Conservation (phyloP, 345 rosid genomes). For the Arabidopsis suecica region DNA sequence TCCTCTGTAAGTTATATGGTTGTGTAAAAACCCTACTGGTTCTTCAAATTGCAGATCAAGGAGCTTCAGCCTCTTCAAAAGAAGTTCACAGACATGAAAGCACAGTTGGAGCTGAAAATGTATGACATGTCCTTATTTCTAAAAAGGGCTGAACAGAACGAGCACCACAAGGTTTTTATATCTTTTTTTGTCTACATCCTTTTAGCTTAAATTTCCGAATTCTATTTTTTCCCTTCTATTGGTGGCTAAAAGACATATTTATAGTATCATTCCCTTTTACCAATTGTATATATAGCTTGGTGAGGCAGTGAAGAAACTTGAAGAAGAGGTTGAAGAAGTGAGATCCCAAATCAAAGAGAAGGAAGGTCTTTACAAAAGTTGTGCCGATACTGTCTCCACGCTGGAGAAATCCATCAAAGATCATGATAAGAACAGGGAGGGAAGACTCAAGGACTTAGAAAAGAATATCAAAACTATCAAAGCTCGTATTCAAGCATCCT, state of each 20-base stretch:
- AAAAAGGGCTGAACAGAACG: conserved; percentile 89
- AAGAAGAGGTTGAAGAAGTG: conserved; percentile 77
- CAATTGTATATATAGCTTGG: conserved; percentile 57
- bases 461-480: conserved; percentile 69
- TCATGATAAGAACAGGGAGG: conserved; percentile 79
- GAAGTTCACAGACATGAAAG: conserved; percentile 66
- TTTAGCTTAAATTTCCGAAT: conserved; percentile 14
- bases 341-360: conserved; percentile 65
- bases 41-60: conserved; percentile 63
- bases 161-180: conserved; percentile 82
- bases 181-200: conserved; percentile 24
- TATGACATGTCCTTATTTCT: conserved; percentile 88
- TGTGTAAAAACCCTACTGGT: conserved; percentile 6
- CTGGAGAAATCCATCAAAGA: conserved; percentile 86
- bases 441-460: conserved; percentile 81
- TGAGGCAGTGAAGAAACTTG: conserved; percentile 77
- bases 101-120: conserved; percentile 80
- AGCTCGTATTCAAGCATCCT: conserved; percentile 71
- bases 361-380: conserved; percentile 56
- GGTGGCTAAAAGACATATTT: conserved; percentile 1
- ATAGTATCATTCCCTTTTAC: conserved; percentile 8
- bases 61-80: conserved; percentile 76
- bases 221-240: conserved; percentile 7
- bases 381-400: conserved; percentile 56
- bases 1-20: background rate